Percentiles rank a stretch among this genome's conserved stretches.
These are phyloP conservation scores for Fraxinus xanthoxyloides DNA, from an alignment of 305 asterid genomes.

Conservation along the genomic window DNA sequence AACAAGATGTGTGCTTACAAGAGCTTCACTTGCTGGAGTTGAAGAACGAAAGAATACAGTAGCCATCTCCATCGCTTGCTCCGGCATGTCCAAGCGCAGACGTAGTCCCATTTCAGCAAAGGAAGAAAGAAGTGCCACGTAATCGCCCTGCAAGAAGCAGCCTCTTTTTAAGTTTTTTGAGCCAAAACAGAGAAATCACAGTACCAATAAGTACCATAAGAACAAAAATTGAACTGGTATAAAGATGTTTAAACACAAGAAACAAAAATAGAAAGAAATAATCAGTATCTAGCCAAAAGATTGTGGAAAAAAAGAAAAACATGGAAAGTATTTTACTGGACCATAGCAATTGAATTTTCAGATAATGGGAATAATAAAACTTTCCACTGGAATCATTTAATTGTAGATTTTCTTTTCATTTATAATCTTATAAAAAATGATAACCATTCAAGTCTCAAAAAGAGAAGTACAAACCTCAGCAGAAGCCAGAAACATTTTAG, in stretches of 20 bases:
- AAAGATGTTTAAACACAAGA: not conserved
- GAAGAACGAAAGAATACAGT: conserved; percentile 83
- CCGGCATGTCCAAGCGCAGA: conserved; percentile 93
- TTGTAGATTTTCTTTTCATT: conserved; percentile 6
- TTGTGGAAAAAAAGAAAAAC: conserved; percentile 1
- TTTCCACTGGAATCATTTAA: conserved; percentile 6
- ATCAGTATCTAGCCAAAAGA: conserved; percentile 3
- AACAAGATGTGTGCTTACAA: conserved; percentile 47
- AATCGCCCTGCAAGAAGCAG: conserved; percentile 78
- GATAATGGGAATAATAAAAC: conserved; percentile 3
- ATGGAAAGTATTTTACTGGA: not conserved
- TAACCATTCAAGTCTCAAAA: conserved; percentile 19
- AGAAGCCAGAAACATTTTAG: conserved; percentile 95
- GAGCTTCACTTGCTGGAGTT: conserved; percentile 84
- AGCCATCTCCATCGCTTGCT: conserved; percentile 92
- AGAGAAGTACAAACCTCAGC: conserved; percentile 73
- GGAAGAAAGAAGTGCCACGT: conserved; percentile 91
- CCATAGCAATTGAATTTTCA: conserved; percentile 9
- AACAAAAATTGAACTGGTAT: not conserved
- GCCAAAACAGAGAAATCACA: not conserved
- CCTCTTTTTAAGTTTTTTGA: not conserved
- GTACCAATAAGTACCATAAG: not conserved
- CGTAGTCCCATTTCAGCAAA: conserved; percentile 93
- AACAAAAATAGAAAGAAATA: conserved; percentile 1
- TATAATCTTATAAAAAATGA: conserved; percentile 2